Percentiles rank a stretch among this genome's conserved stretches.
Evolutionary conservation across 2,329 filamentous ascomycete species (phyloP).

Genomic region (Sphaerulina musiva): DNA sequence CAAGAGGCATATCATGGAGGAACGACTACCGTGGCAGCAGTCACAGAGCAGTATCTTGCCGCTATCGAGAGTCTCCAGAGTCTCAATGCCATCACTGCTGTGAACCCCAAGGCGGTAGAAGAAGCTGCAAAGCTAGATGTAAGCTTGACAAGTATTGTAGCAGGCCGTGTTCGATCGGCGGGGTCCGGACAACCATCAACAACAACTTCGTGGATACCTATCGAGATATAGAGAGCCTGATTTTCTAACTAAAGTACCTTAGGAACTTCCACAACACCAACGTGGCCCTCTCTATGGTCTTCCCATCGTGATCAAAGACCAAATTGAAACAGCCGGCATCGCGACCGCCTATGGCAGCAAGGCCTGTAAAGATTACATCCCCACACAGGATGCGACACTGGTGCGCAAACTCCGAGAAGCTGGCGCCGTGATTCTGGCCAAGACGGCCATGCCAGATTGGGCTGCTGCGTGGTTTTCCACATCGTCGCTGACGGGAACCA

Average conservation of each 20-base stretch:
- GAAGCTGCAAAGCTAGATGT: constrained; percentile 20
- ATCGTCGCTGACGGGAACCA: constrained; percentile 22
- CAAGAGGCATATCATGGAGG: constrained; percentile 15
- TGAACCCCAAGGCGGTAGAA: constrained; percentile 18
- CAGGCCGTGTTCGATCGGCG: too few species aligned
- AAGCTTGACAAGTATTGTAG: not conserved
- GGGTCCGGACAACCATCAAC: too few species aligned
- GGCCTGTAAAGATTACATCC: constrained; percentile 18
- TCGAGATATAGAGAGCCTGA: too few species aligned
- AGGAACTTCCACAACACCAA: constrained; percentile 12
- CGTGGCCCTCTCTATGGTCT: constrained; percentile 22
- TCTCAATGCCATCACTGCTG: constrained; percentile 22
- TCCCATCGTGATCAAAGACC: constrained; percentile 25
- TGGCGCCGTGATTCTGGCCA: constrained; percentile 24
- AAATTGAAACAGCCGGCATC: constrained; percentile 24
- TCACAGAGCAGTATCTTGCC: constrained; percentile 18
- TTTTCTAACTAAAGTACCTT: not conserved
- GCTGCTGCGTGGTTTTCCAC: constrained; percentile 21
- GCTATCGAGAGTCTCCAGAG: constrained; percentile 18
- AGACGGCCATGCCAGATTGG: constrained; percentile 24
- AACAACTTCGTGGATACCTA: too few species aligned
- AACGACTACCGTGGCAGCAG: constrained; percentile 11
- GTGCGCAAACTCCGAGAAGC: constrained; percentile 21
- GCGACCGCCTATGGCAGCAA: constrained; percentile 21
- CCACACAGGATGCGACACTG: constrained; percentile 19